Evolutionary conservation across 331 rosid species (phyloP), one percentile per base, ranked within the genome.

Genomic region (Dryas integrifolia): DNA sequence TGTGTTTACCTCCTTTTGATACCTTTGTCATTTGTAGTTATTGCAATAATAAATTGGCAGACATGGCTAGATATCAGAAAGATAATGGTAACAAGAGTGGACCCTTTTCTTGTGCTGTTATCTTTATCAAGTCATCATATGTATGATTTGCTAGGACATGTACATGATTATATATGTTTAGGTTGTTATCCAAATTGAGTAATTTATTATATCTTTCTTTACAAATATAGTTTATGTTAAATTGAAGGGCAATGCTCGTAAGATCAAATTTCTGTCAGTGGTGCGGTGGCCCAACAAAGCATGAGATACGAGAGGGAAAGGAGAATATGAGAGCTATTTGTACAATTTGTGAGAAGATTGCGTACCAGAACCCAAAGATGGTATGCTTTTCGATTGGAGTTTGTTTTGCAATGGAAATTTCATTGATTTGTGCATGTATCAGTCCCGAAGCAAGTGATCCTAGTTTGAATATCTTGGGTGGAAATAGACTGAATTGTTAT

Each of bases 361-460:
- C 95, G 16, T 94, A 91, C 81, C 92, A 89, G 83, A 94, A 94
- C 82, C 98, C 98, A 7, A 94, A 94, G 81, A 91, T 94, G 98
- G 98, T 91, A 76, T 72, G n/a, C 46, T 14, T 35, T 30, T 56
- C 41, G 35, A 3, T 43, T 67, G n/a, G 0, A 49, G 11, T 67
- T 44, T 73, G 43, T 7, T 65, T 13, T 59, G 14, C 57, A 0
- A 5, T 45, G 44, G 50, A 46, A 21, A 47, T 67, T 48, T 65
- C 18, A 5, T 26, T 46, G 18, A 45, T 67, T 35, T 45, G 7
- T 58, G 58, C 67, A 9, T 5, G 67, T 58, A 46, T 9, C 35
- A 44, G 26, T 43, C 56, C 14, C 0, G 11, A 30, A 4, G 57
- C 15, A 24, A 9, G 14, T 21, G 11, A 55, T 70, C 12, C 41